Percentiles rank a stretch among this genome's conserved stretches.
phyloP scores from a whole-genome alignment of 1,284 basidiomycete genomes.

The Paramarasmius palmivorus region DNA sequence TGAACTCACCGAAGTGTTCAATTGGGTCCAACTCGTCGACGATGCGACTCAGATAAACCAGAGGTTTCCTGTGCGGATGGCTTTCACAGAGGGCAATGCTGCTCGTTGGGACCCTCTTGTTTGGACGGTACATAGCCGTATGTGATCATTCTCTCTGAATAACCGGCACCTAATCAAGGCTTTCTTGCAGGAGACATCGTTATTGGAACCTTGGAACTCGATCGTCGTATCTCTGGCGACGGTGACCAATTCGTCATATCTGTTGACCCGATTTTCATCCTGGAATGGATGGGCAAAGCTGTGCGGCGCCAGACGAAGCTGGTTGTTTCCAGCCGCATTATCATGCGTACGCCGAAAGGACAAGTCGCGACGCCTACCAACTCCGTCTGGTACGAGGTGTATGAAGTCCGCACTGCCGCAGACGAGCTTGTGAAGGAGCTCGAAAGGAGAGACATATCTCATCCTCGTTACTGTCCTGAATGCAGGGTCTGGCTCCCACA shows the following conservation, averaged over 20 bases:
- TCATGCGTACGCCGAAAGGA: background rate
- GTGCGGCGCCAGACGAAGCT: background rate
- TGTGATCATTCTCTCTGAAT: background rate
- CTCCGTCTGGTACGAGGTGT: background rate
- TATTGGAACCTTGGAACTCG: background rate
- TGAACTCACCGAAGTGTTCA: background rate
- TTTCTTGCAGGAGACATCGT: background rate
- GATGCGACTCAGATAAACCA: background rate
- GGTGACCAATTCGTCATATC: background rate
- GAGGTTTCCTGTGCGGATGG: background rate
- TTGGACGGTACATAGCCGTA: background rate
- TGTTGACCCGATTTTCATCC: background rate
- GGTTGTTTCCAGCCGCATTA: background rate
- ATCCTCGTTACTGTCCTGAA: background rate
- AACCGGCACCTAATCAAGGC: background rate
- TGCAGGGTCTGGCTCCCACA: constrained; percentile 1
- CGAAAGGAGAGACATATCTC: background rate
- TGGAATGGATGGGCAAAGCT: background rate
- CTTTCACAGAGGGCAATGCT: background rate
- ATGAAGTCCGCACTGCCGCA: background rate
- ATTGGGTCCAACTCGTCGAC: constrained; percentile 2
- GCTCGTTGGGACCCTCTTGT: background rate
- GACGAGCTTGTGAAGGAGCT: background rate
- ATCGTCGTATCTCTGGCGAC: background rate
- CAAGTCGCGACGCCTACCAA: no score